A percentile compares a stretch with the other conserved stretches of the same genome.
These are phyloP conservation scores for Penicillium sp. DNA, from an alignment of 2,329 filamentous ascomycete species.

Conservation along the genomic window DNA sequence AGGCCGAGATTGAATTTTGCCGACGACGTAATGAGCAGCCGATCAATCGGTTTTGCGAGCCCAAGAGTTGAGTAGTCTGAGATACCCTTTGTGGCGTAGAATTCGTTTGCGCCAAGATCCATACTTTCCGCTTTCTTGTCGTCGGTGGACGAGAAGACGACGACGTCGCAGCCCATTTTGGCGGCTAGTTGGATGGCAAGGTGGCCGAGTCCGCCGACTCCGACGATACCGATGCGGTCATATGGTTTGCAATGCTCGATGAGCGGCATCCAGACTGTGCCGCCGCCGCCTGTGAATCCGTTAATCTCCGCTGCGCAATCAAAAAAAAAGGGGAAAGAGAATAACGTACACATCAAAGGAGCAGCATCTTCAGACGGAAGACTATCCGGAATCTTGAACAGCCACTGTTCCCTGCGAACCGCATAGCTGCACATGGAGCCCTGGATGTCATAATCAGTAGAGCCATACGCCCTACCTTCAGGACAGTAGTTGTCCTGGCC, in stretches of 20 bases:
- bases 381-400: conserved; percentile 35
- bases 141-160: conserved; percentile 26
- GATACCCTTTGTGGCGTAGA: conserved; percentile 49
- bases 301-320: neutral
- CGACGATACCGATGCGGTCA: conserved; percentile 66
- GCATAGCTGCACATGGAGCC: conserved; percentile 29
- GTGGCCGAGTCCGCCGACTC: conserved; percentile 66
- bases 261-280: conserved; percentile 45
- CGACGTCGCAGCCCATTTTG: conserved; percentile 61
- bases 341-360: conserved; percentile 31
- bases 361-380: conserved; percentile 28
- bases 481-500: conserved; percentile 14
- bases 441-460: conserved; percentile 28
- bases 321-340: neutral
- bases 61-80: neutral
- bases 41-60: neutral
- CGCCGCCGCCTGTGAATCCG: conserved; percentile 48
- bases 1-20: neutral
- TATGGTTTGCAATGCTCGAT: conserved; percentile 49
- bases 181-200: conserved; percentile 66
- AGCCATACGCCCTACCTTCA: conserved; percentile 28
- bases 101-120: conserved; percentile 57
- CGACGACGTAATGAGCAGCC: neutral
- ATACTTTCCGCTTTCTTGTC: conserved; percentile 27
- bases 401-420: conserved; percentile 31